Conservation (phyloP, 441 rosid species). For the Capsella rubella region DNA sequence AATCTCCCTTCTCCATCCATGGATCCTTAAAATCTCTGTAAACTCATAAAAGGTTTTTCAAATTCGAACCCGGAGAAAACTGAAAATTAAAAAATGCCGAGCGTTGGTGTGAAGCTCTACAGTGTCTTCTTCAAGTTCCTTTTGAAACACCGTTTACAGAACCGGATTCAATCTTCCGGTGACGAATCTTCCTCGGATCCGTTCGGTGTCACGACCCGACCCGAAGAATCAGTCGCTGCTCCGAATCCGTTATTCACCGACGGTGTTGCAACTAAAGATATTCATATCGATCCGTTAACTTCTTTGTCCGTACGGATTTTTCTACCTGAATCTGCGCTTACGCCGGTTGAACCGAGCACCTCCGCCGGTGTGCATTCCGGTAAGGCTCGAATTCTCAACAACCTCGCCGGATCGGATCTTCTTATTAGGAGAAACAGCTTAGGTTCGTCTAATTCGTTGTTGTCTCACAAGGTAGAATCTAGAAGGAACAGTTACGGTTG, state of each 20-base stretch:
- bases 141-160: slow-evolving; percentile 84
- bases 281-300: slow-evolving; percentile 87
- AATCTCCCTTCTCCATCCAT: not conserved
- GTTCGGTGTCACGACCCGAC: slow-evolving; percentile 80
- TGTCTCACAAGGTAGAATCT: slow-evolving; percentile 45
- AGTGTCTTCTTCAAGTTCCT: slow-evolving; percentile 96
- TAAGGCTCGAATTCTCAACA: slow-evolving; percentile 33
- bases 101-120: slow-evolving; percentile 86
- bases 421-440: slow-evolving; percentile 47
- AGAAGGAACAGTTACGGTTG: slow-evolving; percentile 69
- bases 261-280: slow-evolving; percentile 96
- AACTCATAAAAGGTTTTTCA: not conserved
- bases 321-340: slow-evolving; percentile 83
- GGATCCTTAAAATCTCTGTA: slow-evolving; percentile 16
- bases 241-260: slow-evolving; percentile 84
- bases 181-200: slow-evolving; percentile 52
- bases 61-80: not conserved
- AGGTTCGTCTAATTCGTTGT: slow-evolving; percentile 38
- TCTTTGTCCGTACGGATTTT: slow-evolving; percentile 85
- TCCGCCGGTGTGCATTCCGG: slow-evolving; percentile 44
- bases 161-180: slow-evolving; percentile 62
- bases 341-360: slow-evolving; percentile 57
- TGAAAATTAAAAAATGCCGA: slow-evolving; percentile 61
- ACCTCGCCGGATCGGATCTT: slow-evolving; percentile 40
- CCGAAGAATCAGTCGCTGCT: slow-evolving; percentile 84